These are phyloP conservation scores for Collybia mongolica DNA, from an alignment of 768 basidiomycete species.

Conservation along the genomic window DNA sequence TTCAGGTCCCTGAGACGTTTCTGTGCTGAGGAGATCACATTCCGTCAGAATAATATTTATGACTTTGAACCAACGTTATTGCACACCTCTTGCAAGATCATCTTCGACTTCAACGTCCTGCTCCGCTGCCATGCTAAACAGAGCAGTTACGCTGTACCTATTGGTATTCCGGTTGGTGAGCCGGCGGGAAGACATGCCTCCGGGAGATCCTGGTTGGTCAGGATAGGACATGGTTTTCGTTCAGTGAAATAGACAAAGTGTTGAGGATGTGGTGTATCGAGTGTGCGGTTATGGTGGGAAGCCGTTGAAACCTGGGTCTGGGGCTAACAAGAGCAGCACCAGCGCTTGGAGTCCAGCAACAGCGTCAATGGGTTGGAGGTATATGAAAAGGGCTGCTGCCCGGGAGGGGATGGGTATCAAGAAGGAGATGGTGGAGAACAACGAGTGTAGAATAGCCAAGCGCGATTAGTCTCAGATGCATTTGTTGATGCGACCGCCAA, in stretches of 20 bases:
- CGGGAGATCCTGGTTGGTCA: slow-evolving; percentile 62
- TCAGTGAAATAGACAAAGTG: slow-evolving; percentile 18
- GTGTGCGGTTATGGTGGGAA: slow-evolving; percentile 10
- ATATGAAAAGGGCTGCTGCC: slow-evolving; percentile 15
- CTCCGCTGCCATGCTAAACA: slow-evolving; percentile 98
- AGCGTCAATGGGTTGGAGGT: slow-evolving; percentile 22
- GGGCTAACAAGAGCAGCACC: slow-evolving; percentile 36
- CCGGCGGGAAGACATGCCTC: slow-evolving; percentile 66
- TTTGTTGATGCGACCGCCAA: slow-evolving; percentile 16
- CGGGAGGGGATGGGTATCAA: slow-evolving; percentile 35
- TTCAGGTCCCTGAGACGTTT: slow-evolving; percentile 96
- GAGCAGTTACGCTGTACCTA: slow-evolving; percentile 92
- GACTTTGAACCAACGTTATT: slow-evolving; percentile 6
- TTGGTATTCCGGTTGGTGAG: slow-evolving; percentile 93
- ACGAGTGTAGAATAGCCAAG: slow-evolving; percentile 5
- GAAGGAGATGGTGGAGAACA: slow-evolving; percentile 14
- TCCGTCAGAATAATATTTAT: background rate
- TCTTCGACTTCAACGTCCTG: slow-evolving; percentile 98
- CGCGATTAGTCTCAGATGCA: no score
- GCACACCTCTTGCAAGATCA: slow-evolving; percentile 88
- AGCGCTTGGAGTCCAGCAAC: slow-evolving; percentile 39
- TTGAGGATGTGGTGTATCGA: slow-evolving; percentile 17
- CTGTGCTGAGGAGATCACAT: slow-evolving; percentile 61
- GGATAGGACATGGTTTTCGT: slow-evolving; percentile 58
- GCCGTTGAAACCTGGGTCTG: slow-evolving; percentile 10